Evolutionary conservation across 2,329 filamentous ascomycete species (phyloP), one percentile per base, ranked within the genome.

Genomic region (Pochonia chlamydosporia): DNA sequence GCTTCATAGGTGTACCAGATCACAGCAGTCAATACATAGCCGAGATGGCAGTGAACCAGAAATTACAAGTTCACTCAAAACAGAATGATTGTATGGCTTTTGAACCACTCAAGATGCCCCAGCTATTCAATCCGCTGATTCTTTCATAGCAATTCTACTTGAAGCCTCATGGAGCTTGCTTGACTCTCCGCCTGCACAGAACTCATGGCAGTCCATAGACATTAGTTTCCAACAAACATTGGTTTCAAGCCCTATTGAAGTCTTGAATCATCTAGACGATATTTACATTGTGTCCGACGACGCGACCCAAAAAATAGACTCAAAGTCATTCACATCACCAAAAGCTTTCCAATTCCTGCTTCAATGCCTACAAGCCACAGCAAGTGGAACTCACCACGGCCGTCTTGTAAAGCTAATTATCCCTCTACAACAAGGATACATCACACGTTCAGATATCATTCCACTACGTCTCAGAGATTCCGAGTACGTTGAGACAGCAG

Each of bases 101-200:
- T 10, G 8, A 7, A 20, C 16, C 8, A 7, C 2, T 36, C n/a
- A 36, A 10, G 6, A 36, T n/a, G 6, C 13, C 16, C 8, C 33
- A 20, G 18, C 18, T 8, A n/a, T 2, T 20, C 14, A 7, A 36
- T n/a, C 18, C 16, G 3, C 33, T 36, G 33, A 36, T 16, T n/a
- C 8, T n/a, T 20, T 6, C 8, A 16, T 16, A 36, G 33, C 33
- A 2, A 3, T 36, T 20, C 33, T 36, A n/a, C 33, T 36, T 6
- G 8, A 36, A 16, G 33, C 8, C 8, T 36, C 33, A n/a, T 36
- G 33, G 33, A 6, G 33, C n/a, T n/a, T 36, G 13, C 23, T 76
- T 74, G 11, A 80, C 59, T 53, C 82, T 79, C 10, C 6, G n/a
- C 20, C 8, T 21, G 21, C 3, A 7, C 6, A 20, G 33, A n/a